Conservation (phyloP, 495 filamentous ascomycete species). For the Polyplosphaeria fusca region DNA sequence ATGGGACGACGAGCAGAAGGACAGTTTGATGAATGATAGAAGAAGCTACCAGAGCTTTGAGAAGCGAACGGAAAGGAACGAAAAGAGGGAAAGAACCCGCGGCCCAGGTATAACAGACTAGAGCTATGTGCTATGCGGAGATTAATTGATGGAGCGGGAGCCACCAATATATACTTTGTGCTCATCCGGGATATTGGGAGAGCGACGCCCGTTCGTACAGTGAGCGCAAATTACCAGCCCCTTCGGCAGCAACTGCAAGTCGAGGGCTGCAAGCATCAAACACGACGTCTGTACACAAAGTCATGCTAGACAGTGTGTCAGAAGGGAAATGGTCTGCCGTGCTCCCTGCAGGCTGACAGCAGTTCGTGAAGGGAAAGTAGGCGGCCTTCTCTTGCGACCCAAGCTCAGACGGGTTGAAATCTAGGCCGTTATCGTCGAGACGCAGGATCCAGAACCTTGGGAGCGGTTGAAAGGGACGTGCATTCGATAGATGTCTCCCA, state of each 20-base stretch:
- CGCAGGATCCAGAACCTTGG: conserved; percentile 9
- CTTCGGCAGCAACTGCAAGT: neutral
- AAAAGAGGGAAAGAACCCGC: neutral
- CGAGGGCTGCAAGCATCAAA: conserved; percentile 4
- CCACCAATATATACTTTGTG: conserved; percentile 23
- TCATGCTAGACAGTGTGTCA: neutral
- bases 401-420: neutral
- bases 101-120: neutral
- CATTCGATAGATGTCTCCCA: conserved; percentile 3
- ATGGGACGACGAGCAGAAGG: neutral
- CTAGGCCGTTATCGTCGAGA: neutral
- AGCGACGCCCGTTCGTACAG: neutral
- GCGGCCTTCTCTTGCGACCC: neutral
- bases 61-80: conserved; percentile 16
- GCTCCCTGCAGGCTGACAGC: conserved; percentile 13
- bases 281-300: neutral
- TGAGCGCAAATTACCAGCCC: neutral
- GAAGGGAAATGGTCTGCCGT: conserved; percentile 6
- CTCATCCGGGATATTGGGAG: neutral
- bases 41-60: conserved; percentile 27
- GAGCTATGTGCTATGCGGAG: neutral
- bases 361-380: neutral
- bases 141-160: conserved; percentile 2
- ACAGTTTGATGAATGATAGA: neutral
- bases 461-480: neutral